Evolutionary conservation across 148 eudicot genomes (phyloP).

Genomic region (Heliamphora exappendiculata): DNA sequence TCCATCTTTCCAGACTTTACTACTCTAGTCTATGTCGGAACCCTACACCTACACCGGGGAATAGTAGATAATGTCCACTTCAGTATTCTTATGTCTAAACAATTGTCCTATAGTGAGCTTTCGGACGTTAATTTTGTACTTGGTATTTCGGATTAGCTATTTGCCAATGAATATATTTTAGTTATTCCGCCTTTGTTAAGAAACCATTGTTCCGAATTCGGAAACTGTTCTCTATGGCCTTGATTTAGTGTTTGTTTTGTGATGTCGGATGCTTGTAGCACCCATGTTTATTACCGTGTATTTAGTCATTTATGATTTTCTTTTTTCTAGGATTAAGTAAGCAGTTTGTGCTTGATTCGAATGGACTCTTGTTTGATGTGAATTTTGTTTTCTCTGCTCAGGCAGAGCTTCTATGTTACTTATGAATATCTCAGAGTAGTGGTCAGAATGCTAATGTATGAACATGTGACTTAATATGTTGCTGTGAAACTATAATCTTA

Average conservation of each 20-base stretch:
- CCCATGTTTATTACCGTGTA: neutral
- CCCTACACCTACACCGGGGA: no score
- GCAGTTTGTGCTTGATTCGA: neutral
- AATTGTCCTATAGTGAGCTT: neutral
- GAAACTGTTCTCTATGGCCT: neutral
- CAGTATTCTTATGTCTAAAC: neutral
- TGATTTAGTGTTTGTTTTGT: neutral
- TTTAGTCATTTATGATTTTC: neutral
- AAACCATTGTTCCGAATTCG: neutral
- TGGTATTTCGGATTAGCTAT: neutral
- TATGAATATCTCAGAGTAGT: neutral
- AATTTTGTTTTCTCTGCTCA: neutral
- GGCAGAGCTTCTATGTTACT: neutral
- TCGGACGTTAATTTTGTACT: neutral
- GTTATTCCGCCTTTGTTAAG: neutral
- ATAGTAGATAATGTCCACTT: neutral
- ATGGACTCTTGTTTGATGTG: neutral
- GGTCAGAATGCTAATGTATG: neutral
- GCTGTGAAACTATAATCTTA: neutral
- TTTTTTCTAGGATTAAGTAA: constrained; percentile 1
- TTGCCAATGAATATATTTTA: neutral
- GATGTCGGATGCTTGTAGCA: constrained; percentile 1
- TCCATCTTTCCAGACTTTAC: no score
- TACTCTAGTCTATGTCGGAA: no score
- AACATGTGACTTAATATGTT: neutral